Evolutionary conservation across 2,329 filamentous ascomycete genomes (phyloP), one percentile per base, ranked within the genome.

Genomic region (Stemphylium beticola): DNA sequence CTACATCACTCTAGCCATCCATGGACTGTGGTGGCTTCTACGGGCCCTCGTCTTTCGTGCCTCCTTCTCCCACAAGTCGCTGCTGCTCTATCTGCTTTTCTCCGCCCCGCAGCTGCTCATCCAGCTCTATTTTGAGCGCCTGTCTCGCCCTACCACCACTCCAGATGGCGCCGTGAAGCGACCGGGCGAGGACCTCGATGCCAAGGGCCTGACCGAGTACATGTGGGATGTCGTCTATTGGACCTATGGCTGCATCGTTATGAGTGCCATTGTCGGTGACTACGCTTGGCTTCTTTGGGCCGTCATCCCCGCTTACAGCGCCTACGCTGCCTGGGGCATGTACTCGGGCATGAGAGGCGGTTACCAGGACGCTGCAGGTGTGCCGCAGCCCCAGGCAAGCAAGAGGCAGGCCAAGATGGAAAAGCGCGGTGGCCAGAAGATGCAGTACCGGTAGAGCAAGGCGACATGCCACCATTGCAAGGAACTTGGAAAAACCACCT

Each of bases 171-270:
- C 87, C n/a, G 81, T 98, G 58, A 87, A 85, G 73, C 86, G 83
- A 29, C 81, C 91, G 0, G 93, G 95, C 38, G 93, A 98, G 74
- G 95, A 99, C 74, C 85, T 99, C 46, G 87, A 90, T 48, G 91
- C 92, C 9, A 84, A 88, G 31, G 95, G 95, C 4, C 79, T 99
- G 80, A 98, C 93, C 10, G 95, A 97, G 78, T 98, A 96, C 81
- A 91, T 98, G 89, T 99, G 96, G 84, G 95, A 99, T 78, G 85
- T 96, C 44, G 81, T 96, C 48, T 98, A 96, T 85, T 92, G 96
- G 79, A 97, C 92, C 0, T 97, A 93, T 88, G 87, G 85, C 10
- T 90, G 87, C 49, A 80, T 91, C 36, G 77, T 88, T 8, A 75
- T 89, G n/a, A 92, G 88, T 12, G 83, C 89, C 14, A 60, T 96